phyloP scores from a whole-genome alignment of 352 stramenopile genomes.

The Phytophthora cryptogea region DNA sequence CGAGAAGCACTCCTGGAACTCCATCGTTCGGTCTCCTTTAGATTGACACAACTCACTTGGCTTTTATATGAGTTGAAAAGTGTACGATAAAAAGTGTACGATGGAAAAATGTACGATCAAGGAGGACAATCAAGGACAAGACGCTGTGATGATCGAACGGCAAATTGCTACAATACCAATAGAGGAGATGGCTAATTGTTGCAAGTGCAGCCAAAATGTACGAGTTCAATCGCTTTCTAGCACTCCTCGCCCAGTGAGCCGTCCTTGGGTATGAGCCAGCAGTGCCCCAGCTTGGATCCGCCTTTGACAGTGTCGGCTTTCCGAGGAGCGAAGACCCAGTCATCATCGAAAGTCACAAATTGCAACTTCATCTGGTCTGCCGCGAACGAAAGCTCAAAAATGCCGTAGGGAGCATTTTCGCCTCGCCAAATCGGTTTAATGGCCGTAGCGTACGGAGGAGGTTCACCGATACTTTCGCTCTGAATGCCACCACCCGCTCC shows the following conservation, averaged over 20 bases:
- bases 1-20: slow-evolving; percentile 68
- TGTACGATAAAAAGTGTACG: neutral
- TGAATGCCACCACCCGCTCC: slow-evolving; percentile 72
- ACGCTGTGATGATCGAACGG: neutral
- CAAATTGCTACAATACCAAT: neutral
- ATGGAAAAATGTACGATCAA: neutral
- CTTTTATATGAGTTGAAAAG: neutral
- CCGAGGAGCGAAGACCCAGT: slow-evolving; percentile 58
- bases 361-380: slow-evolving; percentile 59
- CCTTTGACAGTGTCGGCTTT: slow-evolving; percentile 49
- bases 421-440: slow-evolving; percentile 61
- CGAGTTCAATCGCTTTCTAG: slow-evolving; percentile 3
- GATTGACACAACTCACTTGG: neutral
- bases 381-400: slow-evolving; percentile 74
- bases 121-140: no score
- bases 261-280: slow-evolving; percentile 73
- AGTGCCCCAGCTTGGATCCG: slow-evolving; percentile 53
- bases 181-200: neutral
- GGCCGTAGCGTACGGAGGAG: slow-evolving; percentile 47
- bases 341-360: slow-evolving; percentile 71
- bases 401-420: slow-evolving; percentile 62
- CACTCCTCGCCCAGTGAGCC: slow-evolving; percentile 48
- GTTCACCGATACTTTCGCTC: slow-evolving; percentile 67
- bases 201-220: slow-evolving; percentile 2
- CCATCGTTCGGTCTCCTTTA: slow-evolving; percentile 40